Percentiles rank a stretch among this genome's conserved stretches.
phyloP scores from a whole-genome alignment of 352 stramenopile species.

The Phytophthora aleatoria region DNA sequence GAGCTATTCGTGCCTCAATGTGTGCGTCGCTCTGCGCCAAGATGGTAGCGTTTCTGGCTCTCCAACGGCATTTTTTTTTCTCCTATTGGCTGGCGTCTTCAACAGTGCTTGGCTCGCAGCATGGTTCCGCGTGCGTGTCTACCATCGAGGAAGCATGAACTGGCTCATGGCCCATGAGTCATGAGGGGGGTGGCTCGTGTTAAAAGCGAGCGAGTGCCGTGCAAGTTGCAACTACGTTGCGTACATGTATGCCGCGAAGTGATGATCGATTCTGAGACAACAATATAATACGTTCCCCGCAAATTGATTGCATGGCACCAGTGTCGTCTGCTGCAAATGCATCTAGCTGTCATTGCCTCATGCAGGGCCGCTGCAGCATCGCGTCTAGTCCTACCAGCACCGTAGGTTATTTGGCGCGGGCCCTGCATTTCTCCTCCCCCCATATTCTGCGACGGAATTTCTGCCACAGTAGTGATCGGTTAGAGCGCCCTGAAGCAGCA shows the following conservation, averaged over 20 bases:
- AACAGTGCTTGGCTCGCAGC: conserved; percentile 4
- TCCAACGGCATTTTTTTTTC: background rate
- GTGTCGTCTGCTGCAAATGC: too few relatives aligned
- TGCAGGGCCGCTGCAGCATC: too few relatives aligned
- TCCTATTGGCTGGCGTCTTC: conserved; percentile 16
- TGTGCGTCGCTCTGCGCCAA: conserved; percentile 9
- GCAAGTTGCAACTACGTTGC: too few relatives aligned
- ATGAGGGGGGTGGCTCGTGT: conserved; percentile 10
- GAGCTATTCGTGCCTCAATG: conserved; percentile 10
- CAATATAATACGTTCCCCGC: background rate
- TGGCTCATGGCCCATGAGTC: background rate
- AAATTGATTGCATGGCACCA: too few relatives aligned
- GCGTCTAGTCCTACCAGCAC: too few relatives aligned
- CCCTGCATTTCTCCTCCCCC: too few relatives aligned
- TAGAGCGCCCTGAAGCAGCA: too few relatives aligned
- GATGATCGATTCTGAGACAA: background rate
- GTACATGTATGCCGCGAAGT: background rate
- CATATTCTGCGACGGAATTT: too few relatives aligned
- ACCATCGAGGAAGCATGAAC: background rate
- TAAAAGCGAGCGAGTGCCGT: conserved; percentile 21
- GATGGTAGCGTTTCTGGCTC: conserved; percentile 17
- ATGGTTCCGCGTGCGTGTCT: conserved; percentile 22
- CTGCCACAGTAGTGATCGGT: too few relatives aligned
- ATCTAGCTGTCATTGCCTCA: too few relatives aligned
- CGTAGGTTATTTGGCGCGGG: too few relatives aligned